Conservation (phyloP, 805 yeast genomes). For the Wickerhamomyces sydowiorum region DNA sequence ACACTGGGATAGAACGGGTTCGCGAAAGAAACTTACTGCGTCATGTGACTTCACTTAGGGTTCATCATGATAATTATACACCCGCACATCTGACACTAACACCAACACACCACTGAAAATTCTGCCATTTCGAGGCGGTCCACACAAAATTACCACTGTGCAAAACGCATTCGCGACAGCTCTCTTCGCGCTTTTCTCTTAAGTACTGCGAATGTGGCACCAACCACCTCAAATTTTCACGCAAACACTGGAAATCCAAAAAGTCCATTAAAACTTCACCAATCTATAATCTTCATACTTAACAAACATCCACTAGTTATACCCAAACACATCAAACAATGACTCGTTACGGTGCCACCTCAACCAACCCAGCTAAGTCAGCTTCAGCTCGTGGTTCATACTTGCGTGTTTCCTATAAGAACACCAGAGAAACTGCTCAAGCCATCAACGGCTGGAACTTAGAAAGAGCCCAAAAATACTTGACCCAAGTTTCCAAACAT, state of each 20-base stretch:
- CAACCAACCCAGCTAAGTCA: constrained; percentile 99
- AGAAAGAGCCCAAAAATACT: constrained; percentile 92
- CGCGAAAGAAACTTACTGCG: too few relatives aligned
- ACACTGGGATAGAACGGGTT: too few relatives aligned
- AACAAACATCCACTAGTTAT: background rate
- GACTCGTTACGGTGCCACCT: constrained; percentile 99
- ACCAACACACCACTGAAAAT: too few relatives aligned
- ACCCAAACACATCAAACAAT: constrained; percentile 41
- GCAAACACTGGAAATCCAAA: too few relatives aligned
- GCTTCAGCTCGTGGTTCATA: constrained; percentile 99
- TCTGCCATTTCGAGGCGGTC: too few relatives aligned
- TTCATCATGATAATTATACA: too few relatives aligned
- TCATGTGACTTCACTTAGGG: too few relatives aligned
- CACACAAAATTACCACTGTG: background rate
- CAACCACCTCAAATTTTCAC: too few relatives aligned
- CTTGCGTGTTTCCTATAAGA: constrained; percentile 99
- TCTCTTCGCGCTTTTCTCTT: too few relatives aligned
- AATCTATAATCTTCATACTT: background rate
- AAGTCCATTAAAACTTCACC: too few relatives aligned
- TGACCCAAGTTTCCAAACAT: constrained; percentile 94
- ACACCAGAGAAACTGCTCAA: constrained; percentile 99
- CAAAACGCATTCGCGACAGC: background rate
- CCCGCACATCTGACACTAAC: too few relatives aligned
- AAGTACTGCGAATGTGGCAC: too few relatives aligned
- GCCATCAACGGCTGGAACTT: constrained; percentile 98